Percentiles rank a stretch among this genome's conserved stretches.
These are phyloP conservation scores for Leishmania aethiopica DNA, from an alignment of 208 protist genomes.

Conservation along the genomic window DNA sequence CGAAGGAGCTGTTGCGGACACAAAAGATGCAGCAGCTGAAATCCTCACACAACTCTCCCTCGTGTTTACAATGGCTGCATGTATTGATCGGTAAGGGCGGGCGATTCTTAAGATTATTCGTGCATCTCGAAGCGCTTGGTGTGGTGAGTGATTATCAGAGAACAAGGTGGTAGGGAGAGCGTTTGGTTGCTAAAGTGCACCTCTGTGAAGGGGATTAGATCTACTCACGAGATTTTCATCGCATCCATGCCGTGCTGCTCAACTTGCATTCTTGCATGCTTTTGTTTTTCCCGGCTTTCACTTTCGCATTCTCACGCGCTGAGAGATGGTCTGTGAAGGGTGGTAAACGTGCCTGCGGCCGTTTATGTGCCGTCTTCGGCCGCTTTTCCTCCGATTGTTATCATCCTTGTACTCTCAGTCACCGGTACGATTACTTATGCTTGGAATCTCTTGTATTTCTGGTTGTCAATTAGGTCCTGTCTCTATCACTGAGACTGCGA, in stretches of 20 bases:
- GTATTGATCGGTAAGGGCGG: not conserved
- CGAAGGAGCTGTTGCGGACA: not conserved
- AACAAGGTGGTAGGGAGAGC: too few relatives aligned
- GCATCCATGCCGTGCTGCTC: too few relatives aligned
- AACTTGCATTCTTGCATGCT: not conserved
- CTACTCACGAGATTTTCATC: too few relatives aligned
- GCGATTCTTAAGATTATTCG: not conserved
- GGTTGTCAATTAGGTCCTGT: not conserved
- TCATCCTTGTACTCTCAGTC: not conserved
- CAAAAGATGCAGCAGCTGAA: too few relatives aligned
- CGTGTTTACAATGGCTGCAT: not conserved
- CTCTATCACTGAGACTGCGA: not conserved
- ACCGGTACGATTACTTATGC: not conserved
- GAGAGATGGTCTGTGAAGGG: not conserved
- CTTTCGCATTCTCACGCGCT: not conserved
- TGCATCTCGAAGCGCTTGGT: not conserved
- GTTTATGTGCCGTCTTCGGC: not conserved
- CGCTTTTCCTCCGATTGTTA: not conserved
- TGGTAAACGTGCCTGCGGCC: too few relatives aligned
- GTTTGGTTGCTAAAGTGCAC: not conserved
- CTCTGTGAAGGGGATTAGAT: not conserved
- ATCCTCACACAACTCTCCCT: not conserved
- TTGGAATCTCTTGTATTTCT: not conserved
- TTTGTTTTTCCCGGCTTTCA: not conserved
- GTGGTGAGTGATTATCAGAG: not conserved